Percentiles rank a stretch among this genome's conserved stretches.
phyloP scores from a whole-genome alignment of 2,329 filamentous ascomycete species.

The Ambrosiella beaveri region DNA sequence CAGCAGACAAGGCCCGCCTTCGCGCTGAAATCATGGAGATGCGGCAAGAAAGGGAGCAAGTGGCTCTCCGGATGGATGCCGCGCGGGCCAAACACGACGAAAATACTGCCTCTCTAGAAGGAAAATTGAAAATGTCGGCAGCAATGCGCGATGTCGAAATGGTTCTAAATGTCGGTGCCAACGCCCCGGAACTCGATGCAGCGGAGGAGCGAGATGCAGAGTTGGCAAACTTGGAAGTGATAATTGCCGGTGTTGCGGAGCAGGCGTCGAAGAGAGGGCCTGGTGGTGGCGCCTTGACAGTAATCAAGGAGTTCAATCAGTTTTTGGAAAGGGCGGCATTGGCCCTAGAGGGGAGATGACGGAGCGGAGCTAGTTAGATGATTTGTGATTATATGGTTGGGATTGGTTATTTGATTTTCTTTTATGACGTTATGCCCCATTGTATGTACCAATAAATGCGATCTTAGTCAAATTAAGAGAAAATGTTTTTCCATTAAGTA shows the following conservation, averaged over 20 bases:
- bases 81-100: conserved; percentile 42
- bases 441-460: neutral
- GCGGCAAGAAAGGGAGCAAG: conserved; percentile 41
- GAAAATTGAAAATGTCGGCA: conserved; percentile 36
- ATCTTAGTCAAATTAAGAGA: neutral
- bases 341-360: conserved; percentile 25
- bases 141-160: conserved; percentile 46
- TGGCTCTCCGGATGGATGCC: conserved; percentile 45
- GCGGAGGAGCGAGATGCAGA: conserved; percentile 28
- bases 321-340: conserved; percentile 44
- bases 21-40: conserved; percentile 44
- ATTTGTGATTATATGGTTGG: conserved; percentile 11
- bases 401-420: neutral
- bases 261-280: conserved; percentile 33
- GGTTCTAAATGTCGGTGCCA: conserved; percentile 33
- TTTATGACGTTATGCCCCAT: conserved; percentile 1
- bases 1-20: conserved; percentile 38
- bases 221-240: conserved; percentile 38
- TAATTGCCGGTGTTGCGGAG: conserved; percentile 36
- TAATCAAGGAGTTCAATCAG: conserved; percentile 44
- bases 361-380: conserved; percentile 21
- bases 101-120: conserved; percentile 22
- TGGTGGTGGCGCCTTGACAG: conserved; percentile 35
- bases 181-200: conserved; percentile 27
- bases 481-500: neutral